These are phyloP conservation scores for Ilex asprella DNA, from an alignment of 257 asterid species.

Conservation along the genomic window DNA sequence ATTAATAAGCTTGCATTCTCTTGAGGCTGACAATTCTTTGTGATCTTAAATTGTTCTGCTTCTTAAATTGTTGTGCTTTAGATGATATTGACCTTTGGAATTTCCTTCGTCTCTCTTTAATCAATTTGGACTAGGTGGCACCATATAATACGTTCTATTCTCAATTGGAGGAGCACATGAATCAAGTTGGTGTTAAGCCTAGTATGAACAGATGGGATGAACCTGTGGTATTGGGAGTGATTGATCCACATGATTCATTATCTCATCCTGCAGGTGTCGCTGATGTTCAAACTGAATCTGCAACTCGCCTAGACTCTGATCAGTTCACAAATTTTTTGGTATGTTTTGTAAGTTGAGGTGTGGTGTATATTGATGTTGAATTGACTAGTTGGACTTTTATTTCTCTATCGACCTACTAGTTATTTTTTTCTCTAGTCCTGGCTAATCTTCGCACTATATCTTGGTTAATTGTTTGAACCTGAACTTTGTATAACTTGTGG, in stretches of 20 bases:
- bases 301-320: slow-evolving; percentile 70
- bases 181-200: slow-evolving; percentile 67
- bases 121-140: slow-evolving; percentile 54
- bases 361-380: too few relatives aligned
- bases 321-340: slow-evolving; percentile 73
- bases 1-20: background rate
- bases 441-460: too few relatives aligned
- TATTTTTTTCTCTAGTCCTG: too few relatives aligned
- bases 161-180: slow-evolving; percentile 72
- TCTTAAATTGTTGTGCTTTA: too few relatives aligned
- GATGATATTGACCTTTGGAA: too few relatives aligned
- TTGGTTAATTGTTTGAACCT: too few relatives aligned
- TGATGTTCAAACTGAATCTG: slow-evolving; percentile 87
- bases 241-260: slow-evolving; percentile 89
- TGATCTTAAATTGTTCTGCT: background rate
- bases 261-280: slow-evolving; percentile 92
- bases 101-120: too few relatives aligned
- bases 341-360: background rate
- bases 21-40: background rate
- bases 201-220: slow-evolving; percentile 77
- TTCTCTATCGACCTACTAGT: too few relatives aligned
- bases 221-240: slow-evolving; percentile 78
- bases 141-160: slow-evolving; percentile 77
- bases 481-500: too few relatives aligned
- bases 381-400: too few relatives aligned